A percentile compares a stretch with the other conserved stretches of the same genome.
These are phyloP conservation scores for Phytopythium litorale DNA, from an alignment of 352 stramenopile species.

Conservation along the genomic window DNA sequence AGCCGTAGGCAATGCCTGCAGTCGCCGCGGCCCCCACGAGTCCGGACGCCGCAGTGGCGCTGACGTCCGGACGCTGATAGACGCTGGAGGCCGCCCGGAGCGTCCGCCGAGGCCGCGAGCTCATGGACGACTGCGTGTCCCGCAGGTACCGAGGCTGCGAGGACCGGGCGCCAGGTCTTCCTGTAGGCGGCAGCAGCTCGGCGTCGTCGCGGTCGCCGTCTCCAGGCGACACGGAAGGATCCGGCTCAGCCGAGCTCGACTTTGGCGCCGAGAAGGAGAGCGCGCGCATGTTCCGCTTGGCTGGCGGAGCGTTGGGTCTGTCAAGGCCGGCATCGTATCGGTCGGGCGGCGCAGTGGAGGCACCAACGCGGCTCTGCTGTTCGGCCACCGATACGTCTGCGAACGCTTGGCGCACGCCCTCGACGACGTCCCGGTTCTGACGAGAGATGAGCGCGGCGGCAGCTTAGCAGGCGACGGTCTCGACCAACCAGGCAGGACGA, in stretches of 20 bases:
- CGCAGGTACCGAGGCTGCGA: slow-evolving; percentile 46
- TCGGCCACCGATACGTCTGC: not conserved
- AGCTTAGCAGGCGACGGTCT: no score
- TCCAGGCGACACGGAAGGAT: slow-evolving; percentile 7
- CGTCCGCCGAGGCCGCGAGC: slow-evolving; percentile 29
- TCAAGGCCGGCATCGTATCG: not conserved
- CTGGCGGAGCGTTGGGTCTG: slow-evolving; percentile 6
- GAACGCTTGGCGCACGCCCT: slow-evolving; percentile 4
- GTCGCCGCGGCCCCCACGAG: not conserved
- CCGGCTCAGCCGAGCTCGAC: slow-evolving; percentile 17
- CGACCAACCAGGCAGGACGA: no score
- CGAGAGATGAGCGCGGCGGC: no score
- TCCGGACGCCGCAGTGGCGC: not conserved
- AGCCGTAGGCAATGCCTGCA: not conserved
- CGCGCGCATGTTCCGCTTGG: slow-evolving; percentile 23
- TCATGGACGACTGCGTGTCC: slow-evolving; percentile 50
- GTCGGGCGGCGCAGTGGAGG: not conserved
- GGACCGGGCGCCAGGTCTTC: slow-evolving; percentile 7
- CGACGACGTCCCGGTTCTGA: not conserved
- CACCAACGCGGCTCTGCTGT: not conserved
- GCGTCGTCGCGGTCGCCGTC: slow-evolving; percentile 32
- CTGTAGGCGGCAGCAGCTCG: slow-evolving; percentile 27
- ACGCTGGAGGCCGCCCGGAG: not conserved
- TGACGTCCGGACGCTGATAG: not conserved
- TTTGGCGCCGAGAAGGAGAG: slow-evolving; percentile 48